These are phyloP conservation scores for Hypoxylon cercidicola DNA, from an alignment of 495 filamentous ascomycete species.

Conservation along the genomic window DNA sequence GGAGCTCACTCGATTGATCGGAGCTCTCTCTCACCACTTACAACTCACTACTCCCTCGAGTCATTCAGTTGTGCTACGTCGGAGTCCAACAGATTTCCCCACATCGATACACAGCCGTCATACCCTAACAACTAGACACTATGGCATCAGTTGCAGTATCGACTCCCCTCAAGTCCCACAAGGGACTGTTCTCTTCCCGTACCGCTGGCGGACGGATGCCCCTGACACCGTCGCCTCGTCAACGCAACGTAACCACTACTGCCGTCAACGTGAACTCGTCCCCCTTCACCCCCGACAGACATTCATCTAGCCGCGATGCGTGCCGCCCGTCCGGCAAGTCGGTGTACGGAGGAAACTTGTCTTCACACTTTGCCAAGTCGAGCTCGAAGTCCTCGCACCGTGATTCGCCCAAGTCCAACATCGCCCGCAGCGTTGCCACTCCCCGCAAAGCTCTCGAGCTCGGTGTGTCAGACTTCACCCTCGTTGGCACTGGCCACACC, in stretches of 20 bases:
- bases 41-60: constrained; percentile 46
- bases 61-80: constrained; percentile 62
- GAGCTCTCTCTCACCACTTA: constrained; percentile 46
- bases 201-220: constrained; percentile 95
- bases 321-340: constrained; percentile 68
- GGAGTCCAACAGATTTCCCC: constrained; percentile 44
- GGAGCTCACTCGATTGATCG: constrained; percentile 63
- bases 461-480: constrained; percentile 89
- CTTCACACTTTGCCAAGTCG: constrained; percentile 77
- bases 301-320: constrained; percentile 59
- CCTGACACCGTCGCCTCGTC: constrained; percentile 88
- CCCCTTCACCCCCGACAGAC: constrained; percentile 81
- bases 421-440: constrained; percentile 73
- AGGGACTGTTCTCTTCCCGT: constrained; percentile 89
- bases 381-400: constrained; percentile 68
- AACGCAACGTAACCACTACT: constrained; percentile 55
- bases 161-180: constrained; percentile 93
- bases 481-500: constrained; percentile 79
- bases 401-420: constrained; percentile 94
- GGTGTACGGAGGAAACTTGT: constrained; percentile 76
- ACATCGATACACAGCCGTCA: constrained; percentile 50
- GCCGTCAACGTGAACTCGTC: constrained; percentile 67
- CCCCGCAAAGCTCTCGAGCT: constrained; percentile 85
- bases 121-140: constrained; percentile 48
- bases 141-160: constrained; percentile 93